phyloP scores from a whole-genome alignment of 129 eudicot genomes.

The Tagetes patula region DNA sequence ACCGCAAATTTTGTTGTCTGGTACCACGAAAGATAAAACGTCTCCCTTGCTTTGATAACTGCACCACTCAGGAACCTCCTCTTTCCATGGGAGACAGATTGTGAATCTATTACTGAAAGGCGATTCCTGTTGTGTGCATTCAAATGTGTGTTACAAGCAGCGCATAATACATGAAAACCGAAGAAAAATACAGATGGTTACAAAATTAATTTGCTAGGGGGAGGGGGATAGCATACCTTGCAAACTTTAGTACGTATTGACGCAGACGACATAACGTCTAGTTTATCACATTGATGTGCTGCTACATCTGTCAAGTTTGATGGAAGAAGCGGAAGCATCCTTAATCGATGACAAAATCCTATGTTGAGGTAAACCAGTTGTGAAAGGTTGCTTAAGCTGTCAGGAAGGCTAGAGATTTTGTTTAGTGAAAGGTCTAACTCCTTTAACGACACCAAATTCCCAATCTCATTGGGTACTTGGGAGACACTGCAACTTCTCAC shows the following conservation, averaged over 20 bases:
- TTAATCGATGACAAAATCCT: neutral
- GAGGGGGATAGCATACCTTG: constrained; percentile 2
- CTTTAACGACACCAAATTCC: constrained; percentile 22
- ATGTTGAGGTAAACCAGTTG: neutral
- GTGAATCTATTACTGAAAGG: neutral
- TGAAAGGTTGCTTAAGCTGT: constrained; percentile 17
- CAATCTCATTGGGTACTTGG: constrained; percentile 20
- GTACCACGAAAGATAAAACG: neutral
- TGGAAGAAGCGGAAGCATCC: constrained; percentile 17
- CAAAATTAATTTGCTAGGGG: neutral
- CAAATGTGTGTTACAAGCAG: neutral
- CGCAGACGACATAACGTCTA: constrained; percentile 19
- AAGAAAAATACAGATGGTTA: neutral
- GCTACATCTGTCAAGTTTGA: neutral
- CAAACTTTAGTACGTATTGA: neutral
- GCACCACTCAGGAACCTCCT: neutral
- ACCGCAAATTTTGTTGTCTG: constrained; percentile 10
- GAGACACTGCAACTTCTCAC: neutral
- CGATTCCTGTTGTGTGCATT: constrained; percentile 16
- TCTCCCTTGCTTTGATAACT: neutral
- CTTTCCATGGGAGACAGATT: neutral
- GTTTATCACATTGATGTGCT: neutral
- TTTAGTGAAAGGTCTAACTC: neutral
- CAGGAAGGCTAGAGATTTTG: constrained; percentile 20
- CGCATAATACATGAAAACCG: neutral